Conservation (phyloP, 768 basidiomycete genomes). For the Termitomyces sp. region DNA sequence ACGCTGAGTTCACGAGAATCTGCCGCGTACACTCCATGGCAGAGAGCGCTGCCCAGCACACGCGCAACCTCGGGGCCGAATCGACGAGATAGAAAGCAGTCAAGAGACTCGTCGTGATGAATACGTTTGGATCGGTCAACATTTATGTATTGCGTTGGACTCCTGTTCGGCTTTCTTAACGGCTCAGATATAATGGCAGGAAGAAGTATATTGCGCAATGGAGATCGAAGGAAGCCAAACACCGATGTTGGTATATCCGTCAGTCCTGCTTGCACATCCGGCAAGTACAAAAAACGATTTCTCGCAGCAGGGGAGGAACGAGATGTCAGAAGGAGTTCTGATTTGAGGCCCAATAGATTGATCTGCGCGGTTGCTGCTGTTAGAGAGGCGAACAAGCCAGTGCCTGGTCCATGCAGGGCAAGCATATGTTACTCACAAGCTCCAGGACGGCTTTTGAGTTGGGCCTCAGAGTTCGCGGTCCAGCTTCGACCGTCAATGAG, state of each 20-base stretch:
- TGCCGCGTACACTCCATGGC: conserved; percentile 92
- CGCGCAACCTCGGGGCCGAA: conserved; percentile 72
- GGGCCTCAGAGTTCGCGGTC: conserved; percentile 83
- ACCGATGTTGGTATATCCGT: conserved; percentile 39
- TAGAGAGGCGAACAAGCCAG: neutral
- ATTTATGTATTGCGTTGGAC: neutral
- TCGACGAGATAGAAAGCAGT: conserved; percentile 67
- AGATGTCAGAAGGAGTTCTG: conserved; percentile 60
- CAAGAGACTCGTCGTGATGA: conserved; percentile 67
- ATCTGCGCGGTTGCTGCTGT: conserved; percentile 42
- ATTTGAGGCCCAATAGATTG: conserved; percentile 58
- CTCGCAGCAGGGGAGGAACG: conserved; percentile 66
- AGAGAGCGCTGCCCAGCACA: conserved; percentile 70
- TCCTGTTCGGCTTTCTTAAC: conserved; percentile 39
- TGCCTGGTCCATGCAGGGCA: neutral
- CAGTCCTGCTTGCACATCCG: conserved; percentile 36
- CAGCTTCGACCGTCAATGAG: conserved; percentile 70
- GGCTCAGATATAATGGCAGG: conserved; percentile 54
- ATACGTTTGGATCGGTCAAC: neutral
- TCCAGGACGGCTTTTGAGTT: conserved; percentile 69
- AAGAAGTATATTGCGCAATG: conserved; percentile 40
- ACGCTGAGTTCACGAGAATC: conserved; percentile 73
- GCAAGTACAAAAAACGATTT: conserved; percentile 67
- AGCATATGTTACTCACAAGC: conserved; percentile 46
- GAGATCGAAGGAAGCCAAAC: conserved; percentile 30